These are phyloP conservation scores for Ceratobasidium sp. DNA, from an alignment of 1,284 basidiomycete species.

Conservation along the genomic window DNA sequence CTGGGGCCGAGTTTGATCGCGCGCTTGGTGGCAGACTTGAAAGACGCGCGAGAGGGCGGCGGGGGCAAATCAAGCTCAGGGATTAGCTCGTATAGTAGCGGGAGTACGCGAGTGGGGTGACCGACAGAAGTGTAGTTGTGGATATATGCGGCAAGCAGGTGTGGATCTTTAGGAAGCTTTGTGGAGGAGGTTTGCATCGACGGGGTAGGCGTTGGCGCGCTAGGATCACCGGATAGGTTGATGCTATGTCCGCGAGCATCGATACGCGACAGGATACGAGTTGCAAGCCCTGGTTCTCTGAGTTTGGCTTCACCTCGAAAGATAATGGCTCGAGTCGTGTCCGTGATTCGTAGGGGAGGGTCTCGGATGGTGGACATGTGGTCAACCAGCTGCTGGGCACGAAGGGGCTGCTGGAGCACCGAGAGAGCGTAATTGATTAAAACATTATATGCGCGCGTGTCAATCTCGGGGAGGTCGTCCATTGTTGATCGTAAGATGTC, in stretches of 20 bases:
- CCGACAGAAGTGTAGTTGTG: conserved; percentile 67
- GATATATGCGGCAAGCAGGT: conserved; percentile 59
- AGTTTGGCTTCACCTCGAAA: conserved; percentile 57
- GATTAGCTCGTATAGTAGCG: conserved; percentile 66
- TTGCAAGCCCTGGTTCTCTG: conserved; percentile 20
- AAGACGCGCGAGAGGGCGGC: conserved; percentile 61
- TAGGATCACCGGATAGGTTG: background rate
- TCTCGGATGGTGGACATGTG: conserved; percentile 66
- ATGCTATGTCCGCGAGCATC: conserved; percentile 18
- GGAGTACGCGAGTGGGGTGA: conserved; percentile 60
- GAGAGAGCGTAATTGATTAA: conserved; percentile 75
- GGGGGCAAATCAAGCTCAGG: conserved; percentile 65
- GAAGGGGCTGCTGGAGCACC: conserved; percentile 65
- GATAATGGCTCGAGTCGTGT: conserved; percentile 70
- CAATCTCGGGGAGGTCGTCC: conserved; percentile 58
- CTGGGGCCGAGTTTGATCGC: conserved; percentile 64
- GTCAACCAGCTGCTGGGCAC: conserved; percentile 65
- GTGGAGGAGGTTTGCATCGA: background rate
- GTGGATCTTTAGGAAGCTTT: background rate
- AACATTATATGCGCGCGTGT: conserved; percentile 68
- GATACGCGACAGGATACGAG: conserved; percentile 20
- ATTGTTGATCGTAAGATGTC: conserved; percentile 11
- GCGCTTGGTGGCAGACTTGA: conserved; percentile 47
- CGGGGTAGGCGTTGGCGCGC: background rate
- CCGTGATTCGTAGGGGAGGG: conserved; percentile 62